Evolutionary conservation across 139 green algal genomes (phyloP).

Genomic region (Edaphochlamys debaryana): DNA sequence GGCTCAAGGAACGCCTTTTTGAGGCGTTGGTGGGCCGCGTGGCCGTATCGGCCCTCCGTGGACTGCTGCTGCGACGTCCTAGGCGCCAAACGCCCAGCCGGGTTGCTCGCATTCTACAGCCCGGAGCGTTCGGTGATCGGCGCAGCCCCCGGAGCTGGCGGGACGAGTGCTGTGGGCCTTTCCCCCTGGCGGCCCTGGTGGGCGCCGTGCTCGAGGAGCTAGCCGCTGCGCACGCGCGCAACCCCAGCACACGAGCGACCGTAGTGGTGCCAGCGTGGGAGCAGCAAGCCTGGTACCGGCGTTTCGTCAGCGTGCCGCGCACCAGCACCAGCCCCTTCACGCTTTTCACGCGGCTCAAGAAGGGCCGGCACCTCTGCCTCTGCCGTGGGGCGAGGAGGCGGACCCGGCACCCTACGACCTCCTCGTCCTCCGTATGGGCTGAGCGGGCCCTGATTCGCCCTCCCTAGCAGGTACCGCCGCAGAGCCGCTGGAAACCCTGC

Average conservation of each 20-base stretch:
- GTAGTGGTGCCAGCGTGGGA: conserved; percentile 23
- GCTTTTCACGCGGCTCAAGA: background rate
- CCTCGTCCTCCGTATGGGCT: background rate
- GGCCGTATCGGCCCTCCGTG: background rate
- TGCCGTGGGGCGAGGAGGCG: background rate
- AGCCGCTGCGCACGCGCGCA: background rate
- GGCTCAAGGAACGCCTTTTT: background rate
- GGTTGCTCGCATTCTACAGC: background rate
- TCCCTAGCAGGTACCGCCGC: background rate
- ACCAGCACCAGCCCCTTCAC: background rate
- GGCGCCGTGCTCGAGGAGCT: background rate
- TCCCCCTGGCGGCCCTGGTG: background rate
- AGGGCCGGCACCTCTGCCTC: background rate
- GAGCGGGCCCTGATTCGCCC: background rate
- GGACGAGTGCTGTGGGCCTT: conserved; percentile 36
- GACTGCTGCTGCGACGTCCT: conserved; percentile 23
- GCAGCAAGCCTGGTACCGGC: background rate
- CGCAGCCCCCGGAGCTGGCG: background rate
- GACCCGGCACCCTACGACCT: background rate
- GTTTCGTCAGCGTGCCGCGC: background rate
- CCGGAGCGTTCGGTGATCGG: background rate
- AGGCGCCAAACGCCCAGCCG: background rate
- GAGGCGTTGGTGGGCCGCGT: background rate
- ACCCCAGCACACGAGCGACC: background rate
- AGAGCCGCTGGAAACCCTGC: background rate